Evolutionary conservation across 2,329 filamentous ascomycete genomes (phyloP).

Genomic region (Hypoxylon sp.): DNA sequence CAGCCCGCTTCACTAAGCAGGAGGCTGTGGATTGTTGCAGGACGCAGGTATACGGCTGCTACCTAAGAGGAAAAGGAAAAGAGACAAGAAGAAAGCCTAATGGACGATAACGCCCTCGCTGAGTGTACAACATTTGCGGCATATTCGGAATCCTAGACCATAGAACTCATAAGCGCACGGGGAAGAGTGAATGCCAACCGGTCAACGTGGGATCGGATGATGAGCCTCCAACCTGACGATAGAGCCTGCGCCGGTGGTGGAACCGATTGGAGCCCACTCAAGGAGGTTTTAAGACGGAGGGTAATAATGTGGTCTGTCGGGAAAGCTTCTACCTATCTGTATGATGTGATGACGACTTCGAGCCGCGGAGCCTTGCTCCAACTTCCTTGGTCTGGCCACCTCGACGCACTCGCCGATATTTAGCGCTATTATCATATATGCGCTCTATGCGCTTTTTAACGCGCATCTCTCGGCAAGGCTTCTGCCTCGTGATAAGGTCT

Average conservation of each 20-base stretch:
- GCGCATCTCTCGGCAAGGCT: background rate
- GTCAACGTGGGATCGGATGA: constrained; percentile 35
- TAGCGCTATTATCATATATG: constrained; percentile 18
- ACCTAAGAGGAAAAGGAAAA: background rate
- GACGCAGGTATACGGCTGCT: constrained; percentile 7
- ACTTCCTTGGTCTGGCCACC: constrained; percentile 26
- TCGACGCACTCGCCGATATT: constrained; percentile 21
- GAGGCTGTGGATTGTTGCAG: constrained; percentile 5
- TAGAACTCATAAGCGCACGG: constrained; percentile 23
- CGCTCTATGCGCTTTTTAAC: constrained; percentile 8
- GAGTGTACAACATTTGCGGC: constrained; percentile 12
- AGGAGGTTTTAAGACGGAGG: constrained; percentile 38
- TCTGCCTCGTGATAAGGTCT: background rate
- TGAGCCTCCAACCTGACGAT: constrained; percentile 35
- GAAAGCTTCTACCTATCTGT: background rate
- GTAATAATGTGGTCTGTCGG: constrained; percentile 24
- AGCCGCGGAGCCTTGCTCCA: constrained; percentile 28
- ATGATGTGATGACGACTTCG: constrained; percentile 41
- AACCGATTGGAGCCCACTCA: constrained; percentile 44
- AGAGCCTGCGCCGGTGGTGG: constrained; percentile 33
- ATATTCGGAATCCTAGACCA: constrained; percentile 26
- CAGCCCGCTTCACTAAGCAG: constrained; percentile 30
- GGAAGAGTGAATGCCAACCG: constrained; percentile 21
- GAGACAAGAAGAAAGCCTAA: background rate
- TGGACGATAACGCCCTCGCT: constrained; percentile 7